Conservation (phyloP, 805 yeast species). For the Ogataea kodamae region DNA sequence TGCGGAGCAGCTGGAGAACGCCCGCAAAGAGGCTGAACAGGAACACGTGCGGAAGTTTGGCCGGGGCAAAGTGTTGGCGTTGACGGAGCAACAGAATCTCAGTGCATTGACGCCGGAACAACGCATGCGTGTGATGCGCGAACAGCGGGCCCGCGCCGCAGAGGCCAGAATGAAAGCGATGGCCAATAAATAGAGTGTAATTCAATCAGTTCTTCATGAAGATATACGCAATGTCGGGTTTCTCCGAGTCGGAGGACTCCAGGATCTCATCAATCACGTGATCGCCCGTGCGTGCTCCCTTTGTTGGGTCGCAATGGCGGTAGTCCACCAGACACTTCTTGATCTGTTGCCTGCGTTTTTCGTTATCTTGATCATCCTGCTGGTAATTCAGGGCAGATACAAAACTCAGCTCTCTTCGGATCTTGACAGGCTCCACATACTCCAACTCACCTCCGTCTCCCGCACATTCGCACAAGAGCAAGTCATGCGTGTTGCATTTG, state of each 20-base stretch:
- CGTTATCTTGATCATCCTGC: slow-evolving; percentile 22
- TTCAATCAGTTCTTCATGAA: slow-evolving; percentile 36
- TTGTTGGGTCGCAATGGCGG: slow-evolving; percentile 55
- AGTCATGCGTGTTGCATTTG: slow-evolving; percentile 70
- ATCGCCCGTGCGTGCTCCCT: slow-evolving; percentile 11
- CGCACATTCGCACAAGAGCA: slow-evolving; percentile 59
- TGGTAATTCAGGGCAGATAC: slow-evolving; percentile 53
- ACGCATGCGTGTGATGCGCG: slow-evolving; percentile 77
- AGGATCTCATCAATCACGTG: slow-evolving; percentile 30
- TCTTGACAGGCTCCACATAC: slow-evolving; percentile 6
- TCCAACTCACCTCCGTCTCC: slow-evolving; percentile 47
- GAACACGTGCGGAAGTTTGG: slow-evolving; percentile 30
- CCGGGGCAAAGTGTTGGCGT: slow-evolving; percentile 33
- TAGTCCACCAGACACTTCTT: slow-evolving; percentile 59
- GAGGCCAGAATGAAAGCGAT: slow-evolving; percentile 66
- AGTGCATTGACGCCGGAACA: slow-evolving; percentile 72
- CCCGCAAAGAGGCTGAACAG: slow-evolving; percentile 39
- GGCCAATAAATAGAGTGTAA: slow-evolving; percentile 5
- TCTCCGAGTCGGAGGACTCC: slow-evolving; percentile 22
- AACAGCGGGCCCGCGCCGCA: slow-evolving; percentile 93
- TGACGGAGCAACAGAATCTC: slow-evolving; percentile 41
- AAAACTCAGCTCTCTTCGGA: slow-evolving; percentile 39
- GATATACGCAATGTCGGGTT: slow-evolving; percentile 36
- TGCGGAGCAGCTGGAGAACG: slow-evolving; percentile 40
- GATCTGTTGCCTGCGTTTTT: slow-evolving; percentile 41